Evolutionary conservation across 2,329 filamentous ascomycete genomes (phyloP).

Genomic region (Orbilia javanica): DNA sequence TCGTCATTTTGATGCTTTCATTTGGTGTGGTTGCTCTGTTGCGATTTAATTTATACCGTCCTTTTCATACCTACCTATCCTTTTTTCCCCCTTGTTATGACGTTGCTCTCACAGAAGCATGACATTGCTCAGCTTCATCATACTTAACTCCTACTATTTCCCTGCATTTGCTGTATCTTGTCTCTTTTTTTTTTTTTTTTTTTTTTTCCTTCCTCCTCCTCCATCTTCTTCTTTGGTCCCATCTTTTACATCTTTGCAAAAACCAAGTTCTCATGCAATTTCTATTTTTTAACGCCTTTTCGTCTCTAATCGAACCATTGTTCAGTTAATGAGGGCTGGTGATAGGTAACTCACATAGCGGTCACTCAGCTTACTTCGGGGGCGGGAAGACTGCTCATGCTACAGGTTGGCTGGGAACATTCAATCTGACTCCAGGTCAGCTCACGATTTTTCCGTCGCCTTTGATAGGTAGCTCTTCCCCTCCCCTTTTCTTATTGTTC

Average conservation of each 20-base stretch:
- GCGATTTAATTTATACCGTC: conserved; percentile 43
- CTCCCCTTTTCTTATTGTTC: neutral
- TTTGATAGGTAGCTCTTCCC: conserved; percentile 32
- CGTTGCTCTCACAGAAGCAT: conserved; percentile 22
- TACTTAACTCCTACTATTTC: conserved; percentile 26
- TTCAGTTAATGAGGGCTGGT: conserved; percentile 58
- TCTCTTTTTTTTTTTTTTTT: conserved; percentile 18
- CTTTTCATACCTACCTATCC: conserved; percentile 47
- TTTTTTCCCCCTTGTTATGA: too few species aligned
- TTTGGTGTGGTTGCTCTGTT: conserved; percentile 55
- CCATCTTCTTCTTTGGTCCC: too few species aligned
- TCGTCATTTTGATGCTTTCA: conserved; percentile 26
- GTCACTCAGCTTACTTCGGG: conserved; percentile 35
- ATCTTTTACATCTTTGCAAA: conserved; percentile 38
- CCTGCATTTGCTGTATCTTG: conserved; percentile 43
- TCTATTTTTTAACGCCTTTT: conserved; percentile 12
- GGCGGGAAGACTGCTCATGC: neutral
- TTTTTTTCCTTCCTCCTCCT: conserved; percentile 11
- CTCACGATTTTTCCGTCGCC: neutral
- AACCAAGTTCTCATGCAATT: conserved; percentile 3
- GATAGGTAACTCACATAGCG: conserved; percentile 33
- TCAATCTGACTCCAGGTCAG: neutral
- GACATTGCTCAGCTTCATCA: conserved; percentile 23
- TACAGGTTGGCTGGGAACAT: neutral
- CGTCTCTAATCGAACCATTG: conserved; percentile 33